These are phyloP conservation scores for Samsoniella hepiali DNA, from an alignment of 2,329 filamentous ascomycete genomes.

Conservation along the genomic window DNA sequence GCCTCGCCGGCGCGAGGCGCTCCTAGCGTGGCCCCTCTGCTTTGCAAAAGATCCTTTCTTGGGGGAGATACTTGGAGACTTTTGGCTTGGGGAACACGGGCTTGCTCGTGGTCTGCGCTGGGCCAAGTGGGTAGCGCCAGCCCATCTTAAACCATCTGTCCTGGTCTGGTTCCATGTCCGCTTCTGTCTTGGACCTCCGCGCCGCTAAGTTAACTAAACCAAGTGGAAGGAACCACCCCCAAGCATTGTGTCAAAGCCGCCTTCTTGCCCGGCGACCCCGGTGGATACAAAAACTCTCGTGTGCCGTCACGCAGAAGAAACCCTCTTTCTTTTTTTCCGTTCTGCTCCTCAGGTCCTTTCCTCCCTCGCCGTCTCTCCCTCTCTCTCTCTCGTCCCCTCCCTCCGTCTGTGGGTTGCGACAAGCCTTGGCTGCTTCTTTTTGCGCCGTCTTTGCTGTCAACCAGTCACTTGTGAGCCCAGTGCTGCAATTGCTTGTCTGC, in stretches of 20 bases:
- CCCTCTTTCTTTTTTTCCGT: neutral
- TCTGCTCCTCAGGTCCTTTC: conserved; percentile 13
- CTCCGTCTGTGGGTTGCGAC: neutral
- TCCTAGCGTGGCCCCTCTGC: neutral
- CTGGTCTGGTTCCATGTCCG: conserved; percentile 10
- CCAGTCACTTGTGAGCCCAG: conserved; percentile 17
- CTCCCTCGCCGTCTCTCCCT: conserved; percentile 7
- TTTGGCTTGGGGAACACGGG: neutral
- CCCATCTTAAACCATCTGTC: neutral
- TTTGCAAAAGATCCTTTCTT: conserved; percentile 3
- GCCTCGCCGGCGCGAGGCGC: conserved; percentile 8
- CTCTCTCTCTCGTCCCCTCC: neutral
- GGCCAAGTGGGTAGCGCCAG: conserved; percentile 3
- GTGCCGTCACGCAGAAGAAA: conserved; percentile 16
- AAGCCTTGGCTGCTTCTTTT: neutral
- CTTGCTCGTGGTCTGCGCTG: neutral
- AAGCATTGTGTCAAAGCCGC: neutral
- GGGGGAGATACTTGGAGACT: neutral
- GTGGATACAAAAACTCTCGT: conserved; percentile 19
- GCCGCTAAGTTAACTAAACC: neutral
- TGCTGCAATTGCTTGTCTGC: conserved; percentile 1
- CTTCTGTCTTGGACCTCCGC: neutral
- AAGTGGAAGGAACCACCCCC: neutral
- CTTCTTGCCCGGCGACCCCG: conserved; percentile 11
- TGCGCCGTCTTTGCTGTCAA: conserved; percentile 2